These are phyloP conservation scores for Cochlearia excelsa DNA, from an alignment of 345 rosid species.

Conservation along the genomic window DNA sequence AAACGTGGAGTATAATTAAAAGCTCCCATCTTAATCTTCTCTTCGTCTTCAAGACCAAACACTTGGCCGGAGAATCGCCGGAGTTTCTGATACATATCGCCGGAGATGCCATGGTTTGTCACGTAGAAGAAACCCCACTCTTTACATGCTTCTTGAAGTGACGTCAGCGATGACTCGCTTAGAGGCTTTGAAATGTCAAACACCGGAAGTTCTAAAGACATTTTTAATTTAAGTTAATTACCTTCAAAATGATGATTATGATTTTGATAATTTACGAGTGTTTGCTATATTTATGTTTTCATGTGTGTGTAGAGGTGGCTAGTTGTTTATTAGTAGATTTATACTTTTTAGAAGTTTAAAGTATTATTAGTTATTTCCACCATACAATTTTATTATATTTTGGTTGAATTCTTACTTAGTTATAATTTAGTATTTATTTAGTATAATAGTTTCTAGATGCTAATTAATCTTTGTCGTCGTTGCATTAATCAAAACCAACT, in stretches of 20 bases:
- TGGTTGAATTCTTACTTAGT: constrained; percentile 17
- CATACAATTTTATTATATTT: constrained; percentile 23
- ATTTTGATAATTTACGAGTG: constrained; percentile 6
- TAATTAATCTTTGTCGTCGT: constrained; percentile 35
- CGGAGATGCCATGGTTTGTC: constrained; percentile 62
- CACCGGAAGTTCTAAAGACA: constrained; percentile 50
- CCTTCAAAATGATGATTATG: constrained; percentile 6
- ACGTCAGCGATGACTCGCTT: constrained; percentile 39
- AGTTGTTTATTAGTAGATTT: neutral
- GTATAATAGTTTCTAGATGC: constrained; percentile 7
- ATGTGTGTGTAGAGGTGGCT: constrained; percentile 12
- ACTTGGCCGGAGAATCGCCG: constrained; percentile 42
- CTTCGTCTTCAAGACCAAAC: constrained; percentile 44
- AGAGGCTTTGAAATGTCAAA: constrained; percentile 61
- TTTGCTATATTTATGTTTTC: constrained; percentile 15
- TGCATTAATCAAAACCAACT: constrained; percentile 27
- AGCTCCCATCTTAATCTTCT: constrained; percentile 64
- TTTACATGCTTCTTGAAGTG: constrained; percentile 62
- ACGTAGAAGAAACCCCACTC: constrained; percentile 79
- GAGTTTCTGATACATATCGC: constrained; percentile 42
- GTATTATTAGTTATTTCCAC: constrained; percentile 8
- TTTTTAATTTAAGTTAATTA: neutral
- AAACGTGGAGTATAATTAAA: constrained; percentile 68
- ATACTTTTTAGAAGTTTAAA: neutral
- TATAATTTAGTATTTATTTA: neutral